phyloP scores from a whole-genome alignment of 495 filamentous ascomycete genomes.

The Penicillium paradoxum region DNA sequence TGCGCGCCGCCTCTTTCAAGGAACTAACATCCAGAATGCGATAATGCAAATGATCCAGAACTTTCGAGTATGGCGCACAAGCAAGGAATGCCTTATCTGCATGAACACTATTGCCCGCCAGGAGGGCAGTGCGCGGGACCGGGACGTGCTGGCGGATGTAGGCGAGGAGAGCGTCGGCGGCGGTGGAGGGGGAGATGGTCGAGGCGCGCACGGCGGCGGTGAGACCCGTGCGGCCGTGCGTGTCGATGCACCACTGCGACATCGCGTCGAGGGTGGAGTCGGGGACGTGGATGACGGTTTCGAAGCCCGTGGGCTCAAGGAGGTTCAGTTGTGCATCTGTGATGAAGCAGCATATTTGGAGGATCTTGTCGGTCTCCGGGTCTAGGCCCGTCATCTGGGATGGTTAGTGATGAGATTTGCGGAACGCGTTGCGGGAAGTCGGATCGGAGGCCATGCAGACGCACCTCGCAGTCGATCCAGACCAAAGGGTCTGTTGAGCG shows the following conservation, averaged over 20 bases:
- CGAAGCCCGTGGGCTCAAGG: constrained; percentile 72
- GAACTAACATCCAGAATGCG: constrained; percentile 87
- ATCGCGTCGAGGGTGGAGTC: constrained; percentile 68
- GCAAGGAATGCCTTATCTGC: constrained; percentile 80
- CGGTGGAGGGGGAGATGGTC: constrained; percentile 62
- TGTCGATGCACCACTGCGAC: constrained; percentile 64
- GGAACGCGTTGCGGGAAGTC: not conserved
- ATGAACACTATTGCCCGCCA: constrained; percentile 92
- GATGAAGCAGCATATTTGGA: constrained; percentile 91
- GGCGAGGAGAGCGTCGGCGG: constrained; percentile 65
- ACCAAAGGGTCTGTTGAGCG: constrained; percentile 61
- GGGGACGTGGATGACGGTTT: constrained; percentile 71
- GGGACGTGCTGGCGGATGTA: constrained; percentile 74
- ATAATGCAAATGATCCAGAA: constrained; percentile 77
- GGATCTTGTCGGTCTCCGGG: constrained; percentile 70
- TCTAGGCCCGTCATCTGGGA: constrained; percentile 90
- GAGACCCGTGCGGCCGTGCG: constrained; percentile 67
- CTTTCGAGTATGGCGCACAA: constrained; percentile 63
- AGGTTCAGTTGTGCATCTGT: constrained; percentile 74
- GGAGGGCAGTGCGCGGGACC: constrained; percentile 54
- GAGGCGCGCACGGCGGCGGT: constrained; percentile 73
- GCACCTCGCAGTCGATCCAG: constrained; percentile 88
- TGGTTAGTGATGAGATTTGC: constrained; percentile 5
- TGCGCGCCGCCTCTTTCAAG: constrained; percentile 78
- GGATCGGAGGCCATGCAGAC: constrained; percentile 4